Evolutionary conservation across 2,329 filamentous ascomycete genomes (phyloP).

Genomic region (Alternaria angustiovoidea): DNA sequence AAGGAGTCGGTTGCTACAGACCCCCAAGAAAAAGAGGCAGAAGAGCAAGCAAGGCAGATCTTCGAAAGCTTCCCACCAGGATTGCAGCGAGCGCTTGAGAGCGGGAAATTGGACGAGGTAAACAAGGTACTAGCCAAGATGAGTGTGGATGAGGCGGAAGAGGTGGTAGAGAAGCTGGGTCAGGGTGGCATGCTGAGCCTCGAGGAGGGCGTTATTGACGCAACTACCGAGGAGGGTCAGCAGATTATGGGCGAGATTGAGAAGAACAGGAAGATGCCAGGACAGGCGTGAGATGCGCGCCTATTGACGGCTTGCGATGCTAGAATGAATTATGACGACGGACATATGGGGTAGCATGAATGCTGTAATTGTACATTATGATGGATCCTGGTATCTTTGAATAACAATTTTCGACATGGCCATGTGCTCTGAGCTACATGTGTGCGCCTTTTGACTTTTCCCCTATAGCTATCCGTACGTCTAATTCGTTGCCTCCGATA

Average conservation of each 20-base stretch:
- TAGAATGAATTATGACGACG: background rate
- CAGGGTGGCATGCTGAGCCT: constrained; percentile 89
- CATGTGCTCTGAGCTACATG: background rate
- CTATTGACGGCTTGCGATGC: background rate
- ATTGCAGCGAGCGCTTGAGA: constrained; percentile 81
- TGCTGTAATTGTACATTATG: constrained; percentile 21
- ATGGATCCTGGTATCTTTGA: constrained; percentile 14
- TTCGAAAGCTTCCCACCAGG: constrained; percentile 86
- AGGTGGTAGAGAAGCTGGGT: constrained; percentile 80
- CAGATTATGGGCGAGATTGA: constrained; percentile 76
- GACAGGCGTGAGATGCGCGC: constrained; percentile 43
- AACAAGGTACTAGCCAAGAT: constrained; percentile 89
- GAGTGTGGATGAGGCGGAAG: constrained; percentile 87
- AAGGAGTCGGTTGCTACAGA: constrained; percentile 53
- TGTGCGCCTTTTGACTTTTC: background rate
- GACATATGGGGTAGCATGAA: background rate
- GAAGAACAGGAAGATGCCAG: constrained; percentile 49
- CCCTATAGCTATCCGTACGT: background rate
- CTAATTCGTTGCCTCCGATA: background rate
- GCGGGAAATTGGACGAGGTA: constrained; percentile 86
- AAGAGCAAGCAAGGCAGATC: constrained; percentile 70
- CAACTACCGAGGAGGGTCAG: constrained; percentile 86
- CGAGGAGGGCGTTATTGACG: constrained; percentile 93
- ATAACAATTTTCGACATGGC: background rate
- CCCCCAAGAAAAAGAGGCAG: constrained; percentile 67